phyloP scores from a whole-genome alignment of 257 asterid species.

The Cruciata laevipes region DNA sequence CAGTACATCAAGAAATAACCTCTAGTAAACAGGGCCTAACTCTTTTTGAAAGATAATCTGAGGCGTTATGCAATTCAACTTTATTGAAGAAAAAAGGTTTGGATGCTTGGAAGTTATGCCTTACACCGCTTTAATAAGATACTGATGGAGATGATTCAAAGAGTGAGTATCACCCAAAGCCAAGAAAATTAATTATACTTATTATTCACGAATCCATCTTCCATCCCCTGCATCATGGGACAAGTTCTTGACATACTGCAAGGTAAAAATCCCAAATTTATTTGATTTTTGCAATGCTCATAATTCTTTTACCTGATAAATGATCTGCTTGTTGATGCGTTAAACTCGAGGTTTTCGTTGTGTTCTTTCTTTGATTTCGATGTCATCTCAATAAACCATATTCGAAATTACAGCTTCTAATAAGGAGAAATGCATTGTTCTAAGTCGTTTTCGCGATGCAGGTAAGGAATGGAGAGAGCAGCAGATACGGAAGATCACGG shows the following conservation, averaged over 20 bases:
- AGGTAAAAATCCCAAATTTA: neutral
- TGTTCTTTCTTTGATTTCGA: too few relatives aligned
- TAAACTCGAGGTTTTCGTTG: too few relatives aligned
- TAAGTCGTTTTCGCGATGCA: constrained; percentile 16
- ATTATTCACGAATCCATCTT: neutral
- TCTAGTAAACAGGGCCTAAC: too few relatives aligned
- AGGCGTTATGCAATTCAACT: neutral
- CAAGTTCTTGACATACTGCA: neutral
- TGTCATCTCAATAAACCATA: too few relatives aligned
- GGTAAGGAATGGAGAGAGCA: constrained; percentile 81
- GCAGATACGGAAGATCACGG: constrained; percentile 49
- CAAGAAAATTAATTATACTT: too few relatives aligned
- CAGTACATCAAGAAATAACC: too few relatives aligned
- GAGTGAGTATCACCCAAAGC: neutral
- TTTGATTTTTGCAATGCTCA: too few relatives aligned
- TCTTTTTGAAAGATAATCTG: neutral
- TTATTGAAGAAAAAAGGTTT: neutral
- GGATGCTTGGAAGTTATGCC: neutral
- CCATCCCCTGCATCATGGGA: neutral
- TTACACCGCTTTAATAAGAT: neutral
- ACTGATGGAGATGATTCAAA: neutral
- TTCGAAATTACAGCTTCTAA: too few relatives aligned
- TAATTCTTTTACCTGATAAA: too few relatives aligned
- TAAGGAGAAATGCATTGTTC: too few relatives aligned
- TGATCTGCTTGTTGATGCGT: neutral